These are phyloP conservation scores for Flaveria floridana DNA, from an alignment of 140 eudicot genomes.

Conservation along the genomic window DNA sequence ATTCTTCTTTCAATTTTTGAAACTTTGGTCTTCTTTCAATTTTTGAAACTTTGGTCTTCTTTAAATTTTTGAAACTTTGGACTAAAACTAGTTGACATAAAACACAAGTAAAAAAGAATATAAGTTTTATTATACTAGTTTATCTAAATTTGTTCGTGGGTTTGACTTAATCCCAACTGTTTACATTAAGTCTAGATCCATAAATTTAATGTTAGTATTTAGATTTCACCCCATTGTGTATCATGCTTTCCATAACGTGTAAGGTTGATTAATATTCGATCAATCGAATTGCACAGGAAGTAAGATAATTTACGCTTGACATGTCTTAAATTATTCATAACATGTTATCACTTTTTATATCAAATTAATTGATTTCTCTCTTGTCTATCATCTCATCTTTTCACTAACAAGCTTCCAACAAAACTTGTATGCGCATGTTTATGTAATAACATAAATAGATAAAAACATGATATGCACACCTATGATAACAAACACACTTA, in stretches of 20 bases:
- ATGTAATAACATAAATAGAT: too few relatives aligned
- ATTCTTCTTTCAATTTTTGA: too few relatives aligned
- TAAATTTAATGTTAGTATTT: not conserved
- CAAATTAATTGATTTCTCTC: not conserved
- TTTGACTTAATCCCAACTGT: not conserved
- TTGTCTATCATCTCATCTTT: not conserved
- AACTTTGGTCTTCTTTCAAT: too few relatives aligned
- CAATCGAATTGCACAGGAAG: too few relatives aligned
- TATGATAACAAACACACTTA: too few relatives aligned
- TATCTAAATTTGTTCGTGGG: too few relatives aligned
- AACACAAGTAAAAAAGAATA: too few relatives aligned
- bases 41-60: too few relatives aligned
- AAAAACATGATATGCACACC: not conserved
- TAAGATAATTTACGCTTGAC: not conserved
- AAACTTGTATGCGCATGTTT: not conserved
- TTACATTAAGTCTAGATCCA: not conserved
- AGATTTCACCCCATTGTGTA: not conserved
- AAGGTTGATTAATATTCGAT: not conserved
- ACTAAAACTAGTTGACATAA: too few relatives aligned
- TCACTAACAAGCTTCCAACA: not conserved
- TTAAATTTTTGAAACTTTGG: too few relatives aligned
- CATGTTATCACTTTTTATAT: not conserved
- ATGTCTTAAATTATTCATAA: too few relatives aligned
- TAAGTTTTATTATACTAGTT: not conserved
- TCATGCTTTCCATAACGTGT: not conserved